A percentile compares a stretch with the other conserved stretches of the same genome.
phyloP scores from a whole-genome alignment of 2,329 filamentous ascomycete genomes.

The Scolecobasidium constrictum region DNA sequence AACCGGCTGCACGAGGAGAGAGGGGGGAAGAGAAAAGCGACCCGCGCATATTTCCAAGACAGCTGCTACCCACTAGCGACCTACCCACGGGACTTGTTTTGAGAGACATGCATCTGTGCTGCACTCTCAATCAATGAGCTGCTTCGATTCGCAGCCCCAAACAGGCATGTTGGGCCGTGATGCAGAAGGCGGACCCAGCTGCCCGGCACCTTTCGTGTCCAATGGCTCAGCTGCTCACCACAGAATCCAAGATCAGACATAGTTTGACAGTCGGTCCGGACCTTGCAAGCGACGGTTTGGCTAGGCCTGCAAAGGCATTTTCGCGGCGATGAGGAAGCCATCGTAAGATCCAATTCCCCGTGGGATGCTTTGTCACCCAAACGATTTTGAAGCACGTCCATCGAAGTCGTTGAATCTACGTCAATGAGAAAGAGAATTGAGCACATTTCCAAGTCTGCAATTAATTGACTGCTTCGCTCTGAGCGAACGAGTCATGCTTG shows the following conservation, averaged over 20 bases:
- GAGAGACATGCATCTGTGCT: background rate
- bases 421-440: too few species aligned
- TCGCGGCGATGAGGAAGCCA: too few species aligned
- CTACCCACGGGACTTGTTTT: background rate
- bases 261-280: background rate
- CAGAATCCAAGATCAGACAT: background rate
- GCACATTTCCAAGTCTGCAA: too few species aligned
- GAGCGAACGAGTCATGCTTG: too few species aligned
- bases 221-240: background rate
- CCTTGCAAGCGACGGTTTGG: background rate
- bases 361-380: too few species aligned
- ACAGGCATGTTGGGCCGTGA: background rate
- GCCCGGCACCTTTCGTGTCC: background rate
- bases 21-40: background rate
- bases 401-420: too few species aligned
- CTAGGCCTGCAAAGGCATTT: too few species aligned
- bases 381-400: too few species aligned
- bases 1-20: too few species aligned
- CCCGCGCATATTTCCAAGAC: background rate
- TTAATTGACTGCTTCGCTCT: too few species aligned
- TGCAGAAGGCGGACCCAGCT: background rate
- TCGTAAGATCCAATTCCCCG: too few species aligned
- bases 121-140: background rate
- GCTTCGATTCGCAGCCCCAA: background rate
- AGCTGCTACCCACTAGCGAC: background rate